Evolutionary conservation across 2,329 filamentous ascomycete species (phyloP), one percentile per base, ranked within the genome.

Genomic region (Fusarium chlamydosporum): DNA sequence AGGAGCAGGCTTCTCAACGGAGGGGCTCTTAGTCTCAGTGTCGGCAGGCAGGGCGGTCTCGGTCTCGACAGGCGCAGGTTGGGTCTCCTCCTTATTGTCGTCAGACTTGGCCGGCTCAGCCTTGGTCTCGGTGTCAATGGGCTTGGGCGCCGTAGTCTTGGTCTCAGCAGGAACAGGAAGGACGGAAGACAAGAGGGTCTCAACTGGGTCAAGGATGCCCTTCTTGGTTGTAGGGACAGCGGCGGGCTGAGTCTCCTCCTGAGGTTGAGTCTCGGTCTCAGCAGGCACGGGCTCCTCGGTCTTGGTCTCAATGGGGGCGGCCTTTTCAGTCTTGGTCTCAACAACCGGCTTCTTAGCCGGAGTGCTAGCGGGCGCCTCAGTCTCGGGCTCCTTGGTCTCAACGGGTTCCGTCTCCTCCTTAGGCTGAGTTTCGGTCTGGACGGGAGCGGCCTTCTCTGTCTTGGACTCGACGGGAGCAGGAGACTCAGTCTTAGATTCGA

Each of bases 171-270:
- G 46, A 6, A 56, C 59, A 9, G 70, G 58, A 18, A 67, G 41
- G 20, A 62, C 18, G 3, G 67, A 66, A 47, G 51, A 67, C 8
- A 73, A 15, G 27, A 71, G 42, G 29, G 61, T 73, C 42, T 70
- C 48, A 12, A 72, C 52, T 2, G 74, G 69, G 15, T 72, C 67
- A n/a, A 71, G 20, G 11, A 75, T 23, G n/a, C 59, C 70, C 20
- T 58, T 41, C n/a, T 66, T 61, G 3, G 65, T 55, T 5, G 71
- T 55, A 11, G 59, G 47, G 9, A 46, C 53, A 12, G 46, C 37
- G 11, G 38, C 46, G 8, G 60, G 60, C 50, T 56, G 33, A 7
- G 59, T 62, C 20, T 57, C 43, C 26, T 48, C 16, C 15, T 65
- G 27, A 3, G 61, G 33, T 12, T 53, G 35, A 34, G 62, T 55